A percentile compares a stretch with the other conserved stretches of the same genome.
These are phyloP conservation scores for Lactifluus pinguis DNA, from an alignment of 768 basidiomycete genomes.

Conservation along the genomic window DNA sequence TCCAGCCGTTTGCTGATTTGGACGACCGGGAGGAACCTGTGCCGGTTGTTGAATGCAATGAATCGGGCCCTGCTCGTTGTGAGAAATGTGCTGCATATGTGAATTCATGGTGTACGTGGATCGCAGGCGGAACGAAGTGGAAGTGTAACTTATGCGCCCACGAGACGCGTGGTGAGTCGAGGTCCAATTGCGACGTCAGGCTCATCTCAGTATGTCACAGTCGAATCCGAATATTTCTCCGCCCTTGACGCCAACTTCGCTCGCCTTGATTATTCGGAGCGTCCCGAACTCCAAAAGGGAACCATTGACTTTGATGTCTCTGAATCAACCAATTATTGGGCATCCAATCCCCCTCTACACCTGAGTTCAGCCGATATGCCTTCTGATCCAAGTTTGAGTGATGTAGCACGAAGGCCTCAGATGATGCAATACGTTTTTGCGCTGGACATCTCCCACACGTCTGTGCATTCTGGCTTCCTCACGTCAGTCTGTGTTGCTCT, in stretches of 20 bases:
- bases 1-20: conserved; percentile 88
- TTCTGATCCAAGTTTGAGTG: conserved; percentile 34
- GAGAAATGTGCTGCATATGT: conserved; percentile 80
- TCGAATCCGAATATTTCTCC: conserved; percentile 74
- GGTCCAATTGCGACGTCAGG: neutral
- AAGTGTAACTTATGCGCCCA: conserved; percentile 84
- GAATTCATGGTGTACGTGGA: conserved; percentile 89
- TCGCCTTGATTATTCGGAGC: conserved; percentile 69
- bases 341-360: conserved; percentile 51
- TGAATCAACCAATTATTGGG: conserved; percentile 67
- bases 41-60: conserved; percentile 65
- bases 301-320: conserved; percentile 86
- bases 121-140: conserved; percentile 77
- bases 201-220: conserved; percentile 31
- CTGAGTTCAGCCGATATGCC: conserved; percentile 47
- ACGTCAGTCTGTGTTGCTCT: conserved; percentile 55
- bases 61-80: conserved; percentile 75
- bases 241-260: conserved; percentile 70
- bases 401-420: conserved; percentile 43
- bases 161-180: conserved; percentile 68
- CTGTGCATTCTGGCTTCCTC: conserved; percentile 63
- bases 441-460: conserved; percentile 70
- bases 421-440: conserved; percentile 78
- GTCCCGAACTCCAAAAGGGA: conserved; percentile 83
- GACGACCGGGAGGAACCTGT: conserved; percentile 70